Conservation (phyloP, 2,329 filamentous ascomycete species). For the Escovopsis sp. region DNA sequence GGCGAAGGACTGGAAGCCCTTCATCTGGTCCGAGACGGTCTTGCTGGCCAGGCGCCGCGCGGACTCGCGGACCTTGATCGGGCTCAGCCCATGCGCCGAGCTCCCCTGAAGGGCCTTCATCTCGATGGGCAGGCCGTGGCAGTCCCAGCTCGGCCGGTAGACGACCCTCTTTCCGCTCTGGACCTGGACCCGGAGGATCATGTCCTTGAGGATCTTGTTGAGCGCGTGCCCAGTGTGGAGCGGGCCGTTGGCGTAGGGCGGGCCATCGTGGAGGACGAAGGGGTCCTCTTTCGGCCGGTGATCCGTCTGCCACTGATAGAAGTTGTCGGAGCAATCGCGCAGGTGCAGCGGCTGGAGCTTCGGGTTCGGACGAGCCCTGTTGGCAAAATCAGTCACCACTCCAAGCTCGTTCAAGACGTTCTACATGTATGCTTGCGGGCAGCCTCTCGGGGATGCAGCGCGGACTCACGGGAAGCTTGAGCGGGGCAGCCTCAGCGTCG, state of each 20-base stretch:
- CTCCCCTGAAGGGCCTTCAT: conserved; percentile 68
- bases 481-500: conserved; percentile 60
- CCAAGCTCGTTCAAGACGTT: not conserved
- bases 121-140: conserved; percentile 93
- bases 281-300: conserved; percentile 38
- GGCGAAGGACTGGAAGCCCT: conserved; percentile 56
- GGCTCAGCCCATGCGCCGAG: conserved; percentile 26
- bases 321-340: conserved; percentile 65
- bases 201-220: conserved; percentile 95
- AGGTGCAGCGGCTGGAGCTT: conserved; percentile 45
- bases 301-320: conserved; percentile 74
- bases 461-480: conserved; percentile 56
- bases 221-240: conserved; percentile 89
- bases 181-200: conserved; percentile 71
- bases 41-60: conserved; percentile 52
- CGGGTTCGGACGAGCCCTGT: conserved; percentile 36
- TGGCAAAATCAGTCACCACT: not conserved
- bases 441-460: not conserved
- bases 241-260: conserved; percentile 87
- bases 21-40: conserved; percentile 60
- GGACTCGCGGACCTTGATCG: conserved; percentile 46
- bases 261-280: conserved; percentile 87
- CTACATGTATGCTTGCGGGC: not conserved
- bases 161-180: conserved; percentile 55
- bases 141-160: conserved; percentile 93